Base-by-base conservation (phyloP, 768 basidiomycete genomes). In the Suillus decipiens region DNA sequence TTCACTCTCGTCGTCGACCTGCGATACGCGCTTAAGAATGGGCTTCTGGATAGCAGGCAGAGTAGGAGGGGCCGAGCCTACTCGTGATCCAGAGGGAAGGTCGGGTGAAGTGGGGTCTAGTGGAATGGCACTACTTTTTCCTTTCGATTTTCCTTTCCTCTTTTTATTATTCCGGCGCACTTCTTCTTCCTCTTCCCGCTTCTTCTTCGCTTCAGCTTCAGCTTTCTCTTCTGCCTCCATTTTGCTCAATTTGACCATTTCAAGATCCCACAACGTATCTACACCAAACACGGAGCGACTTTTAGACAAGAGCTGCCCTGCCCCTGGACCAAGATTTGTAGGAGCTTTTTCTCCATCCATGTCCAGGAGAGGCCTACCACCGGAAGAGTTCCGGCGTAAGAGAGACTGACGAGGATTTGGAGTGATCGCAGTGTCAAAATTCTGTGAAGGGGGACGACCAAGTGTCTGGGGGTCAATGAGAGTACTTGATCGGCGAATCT, bases 241-340 rank as follows among this genome's bases (percentile, higher is more conserved):
- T 64, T 86, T 81, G 65, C 85, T 85, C 59, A 96, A 79, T 73
- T 92, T 96, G 19, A 76, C 84, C 81, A 95, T 84, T 75, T 97
- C 95, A 45, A 86, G 82, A 71, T 96, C 90, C 95, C 95, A 96
- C 11, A 96, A 70, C n/a, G 89, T 90, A 73, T 97, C 95, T 1
- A 92, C 90, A 2, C 95, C 95, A 70, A 96, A 97, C 11, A 96
- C 93, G n/a, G 94, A 95, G 62, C 84, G 85, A 43, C 82, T 84
- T 47, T 77, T 81, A 0, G 80, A 62, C 58, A 80, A 72, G 61
- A 70, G 77, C 19, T 70, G 73, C 9, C 72, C 67, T 43, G 75
- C 70, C 12, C 74, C 73, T 31, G 71, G 69, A 17, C 75, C 77
- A 6, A 77, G 66, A 61, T 72, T 70, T 56, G 69, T 57, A 65